Conservation (phyloP, 257 asterid genomes). For the Jaltomata sinuosa region DNA sequence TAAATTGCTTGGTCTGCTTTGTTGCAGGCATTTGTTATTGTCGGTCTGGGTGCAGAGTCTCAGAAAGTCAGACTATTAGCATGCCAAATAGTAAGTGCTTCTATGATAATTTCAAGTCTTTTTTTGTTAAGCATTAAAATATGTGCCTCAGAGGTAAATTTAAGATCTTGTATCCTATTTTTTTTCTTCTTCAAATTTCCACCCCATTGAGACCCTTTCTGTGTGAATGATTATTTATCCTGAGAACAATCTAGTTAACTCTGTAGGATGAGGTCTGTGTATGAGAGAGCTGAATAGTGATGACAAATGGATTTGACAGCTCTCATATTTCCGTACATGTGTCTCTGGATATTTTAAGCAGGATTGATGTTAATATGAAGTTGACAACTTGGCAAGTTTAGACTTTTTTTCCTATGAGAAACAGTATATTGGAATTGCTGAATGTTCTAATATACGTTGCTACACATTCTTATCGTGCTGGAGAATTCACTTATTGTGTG, state of each 20-base stretch:
- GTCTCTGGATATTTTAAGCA: background rate
- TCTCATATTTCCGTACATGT: background rate
- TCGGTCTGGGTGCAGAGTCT: conserved; percentile 79
- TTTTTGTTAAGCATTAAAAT: background rate
- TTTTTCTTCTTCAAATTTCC: background rate
- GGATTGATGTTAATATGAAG: background rate
- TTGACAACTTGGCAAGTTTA: background rate
- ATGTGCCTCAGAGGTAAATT: background rate
- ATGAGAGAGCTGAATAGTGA: background rate
- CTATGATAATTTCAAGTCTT: background rate
- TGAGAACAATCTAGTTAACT: background rate
- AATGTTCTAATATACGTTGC: background rate
- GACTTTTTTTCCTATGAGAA: background rate
- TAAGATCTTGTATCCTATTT: background rate
- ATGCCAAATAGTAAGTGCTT: conserved; percentile 54
- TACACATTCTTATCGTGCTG: background rate
- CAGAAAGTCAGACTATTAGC: conserved; percentile 74
- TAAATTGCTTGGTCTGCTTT: conserved; percentile 5
- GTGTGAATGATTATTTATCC: background rate
- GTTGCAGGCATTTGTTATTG: conserved; percentile 65
- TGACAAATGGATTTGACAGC: background rate
- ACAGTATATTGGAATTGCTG: background rate
- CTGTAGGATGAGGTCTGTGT: background rate
- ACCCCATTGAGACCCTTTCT: background rate
- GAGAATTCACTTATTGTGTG: background rate